Conservation (phyloP, 495 filamentous ascomycete species). For the Penicillium egyptiacum region DNA sequence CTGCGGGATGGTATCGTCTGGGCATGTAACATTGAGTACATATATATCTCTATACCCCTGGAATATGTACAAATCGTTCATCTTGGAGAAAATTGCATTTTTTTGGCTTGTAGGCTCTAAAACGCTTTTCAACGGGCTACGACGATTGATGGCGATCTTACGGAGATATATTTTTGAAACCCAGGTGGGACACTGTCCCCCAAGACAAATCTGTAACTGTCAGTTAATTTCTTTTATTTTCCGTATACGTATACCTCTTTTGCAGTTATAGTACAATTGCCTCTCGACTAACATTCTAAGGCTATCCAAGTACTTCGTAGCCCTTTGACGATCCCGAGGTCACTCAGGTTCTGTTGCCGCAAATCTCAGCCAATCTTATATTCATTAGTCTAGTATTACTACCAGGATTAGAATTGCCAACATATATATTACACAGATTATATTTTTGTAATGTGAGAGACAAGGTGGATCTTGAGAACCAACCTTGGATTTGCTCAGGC, state of each 20-base stretch:
- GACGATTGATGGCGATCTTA: not conserved
- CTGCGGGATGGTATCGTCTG: not conserved
- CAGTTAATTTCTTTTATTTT: no score
- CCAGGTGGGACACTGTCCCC: not conserved
- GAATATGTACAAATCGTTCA: not conserved
- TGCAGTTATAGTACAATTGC: no score
- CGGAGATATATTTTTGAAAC: not conserved
- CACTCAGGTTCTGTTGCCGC: not conserved
- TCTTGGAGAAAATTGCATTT: not conserved
- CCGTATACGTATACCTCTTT: no score
- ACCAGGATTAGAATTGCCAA: not conserved
- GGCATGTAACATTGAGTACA: not conserved
- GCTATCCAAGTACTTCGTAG: no score
- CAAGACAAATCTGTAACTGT: not conserved
- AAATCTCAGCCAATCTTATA: not conserved
- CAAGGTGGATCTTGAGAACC: not conserved
- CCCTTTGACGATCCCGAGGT: not conserved
- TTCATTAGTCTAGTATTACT: not conserved
- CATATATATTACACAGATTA: not conserved
- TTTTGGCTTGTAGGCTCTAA: not conserved
- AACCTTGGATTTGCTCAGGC: not conserved
- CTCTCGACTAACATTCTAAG: no score
- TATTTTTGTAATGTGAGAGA: not conserved
- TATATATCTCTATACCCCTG: slow-evolving; percentile 10
- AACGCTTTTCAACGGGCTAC: not conserved